A percentile compares a stretch with the other conserved stretches of the same genome.
Conservation (phyloP, 352 stramenopile genomes). For the Pythium phragmiticola region DNA sequence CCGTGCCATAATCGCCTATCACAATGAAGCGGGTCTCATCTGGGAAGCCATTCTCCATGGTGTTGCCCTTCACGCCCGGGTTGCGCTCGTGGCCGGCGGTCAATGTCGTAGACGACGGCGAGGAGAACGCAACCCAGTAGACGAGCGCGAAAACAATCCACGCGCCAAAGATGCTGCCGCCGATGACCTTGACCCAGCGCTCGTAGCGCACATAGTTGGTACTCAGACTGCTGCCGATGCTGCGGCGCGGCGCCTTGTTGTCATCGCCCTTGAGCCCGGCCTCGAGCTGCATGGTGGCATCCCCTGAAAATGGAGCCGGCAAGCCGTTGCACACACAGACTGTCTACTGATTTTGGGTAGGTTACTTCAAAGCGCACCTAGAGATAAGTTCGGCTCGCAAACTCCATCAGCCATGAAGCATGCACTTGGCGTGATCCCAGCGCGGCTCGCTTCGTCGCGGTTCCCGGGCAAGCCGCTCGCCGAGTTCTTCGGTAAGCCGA, state of each 20-base stretch:
- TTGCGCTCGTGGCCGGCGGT: constrained; percentile 9
- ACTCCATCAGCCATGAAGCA: constrained; percentile 38
- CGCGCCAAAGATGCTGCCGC: constrained; percentile 43
- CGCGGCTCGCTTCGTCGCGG: constrained; percentile 64
- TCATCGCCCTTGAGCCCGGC: constrained; percentile 54
- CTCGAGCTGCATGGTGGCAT: constrained; percentile 45
- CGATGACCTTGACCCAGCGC: constrained; percentile 59
- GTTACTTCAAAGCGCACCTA: not conserved
- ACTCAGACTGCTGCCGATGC: constrained; percentile 24
- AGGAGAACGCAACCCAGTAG: constrained; percentile 31
- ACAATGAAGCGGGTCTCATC: constrained; percentile 72
- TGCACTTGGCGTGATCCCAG: constrained; percentile 77
- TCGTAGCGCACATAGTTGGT: constrained; percentile 44
- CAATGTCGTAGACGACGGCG: not conserved
- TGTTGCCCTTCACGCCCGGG: constrained; percentile 12
- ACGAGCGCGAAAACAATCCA: constrained; percentile 66
- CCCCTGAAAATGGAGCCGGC: not conserved
- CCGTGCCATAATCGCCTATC: constrained; percentile 82
- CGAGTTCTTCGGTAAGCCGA: constrained; percentile 75
- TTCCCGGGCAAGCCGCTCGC: constrained; percentile 79
- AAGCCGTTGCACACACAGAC: constrained; percentile 9
- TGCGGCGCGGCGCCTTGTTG: constrained; percentile 40
- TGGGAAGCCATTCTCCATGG: constrained; percentile 47
- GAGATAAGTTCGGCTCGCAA: not conserved
- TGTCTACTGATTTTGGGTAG: constrained; percentile 11